These are phyloP conservation scores for Fusarium sulawesiense DNA, from an alignment of 2,329 filamentous ascomycete species.

Conservation along the genomic window DNA sequence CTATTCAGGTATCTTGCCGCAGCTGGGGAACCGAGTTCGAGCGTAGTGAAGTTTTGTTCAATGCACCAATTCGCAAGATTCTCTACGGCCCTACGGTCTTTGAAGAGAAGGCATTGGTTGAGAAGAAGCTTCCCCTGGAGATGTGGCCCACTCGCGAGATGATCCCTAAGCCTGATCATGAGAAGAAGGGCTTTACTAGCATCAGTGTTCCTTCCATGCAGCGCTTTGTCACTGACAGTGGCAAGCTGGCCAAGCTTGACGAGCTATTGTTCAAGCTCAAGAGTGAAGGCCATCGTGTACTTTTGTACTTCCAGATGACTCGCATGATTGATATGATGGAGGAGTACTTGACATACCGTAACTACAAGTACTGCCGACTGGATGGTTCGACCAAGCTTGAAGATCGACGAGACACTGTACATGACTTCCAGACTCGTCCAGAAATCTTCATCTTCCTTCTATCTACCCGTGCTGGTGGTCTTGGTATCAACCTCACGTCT, in stretches of 20 bases:
- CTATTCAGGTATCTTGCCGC: slow-evolving; percentile 82
- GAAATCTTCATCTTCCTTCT: slow-evolving; percentile 98
- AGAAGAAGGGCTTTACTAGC: slow-evolving; percentile 87
- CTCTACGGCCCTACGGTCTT: slow-evolving; percentile 74
- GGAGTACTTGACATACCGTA: slow-evolving; percentile 97
- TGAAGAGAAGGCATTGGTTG: slow-evolving; percentile 80
- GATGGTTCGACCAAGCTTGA: slow-evolving; percentile 98
- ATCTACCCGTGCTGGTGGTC: slow-evolving; percentile 94
- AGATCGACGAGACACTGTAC: slow-evolving; percentile 94
- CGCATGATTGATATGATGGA: slow-evolving; percentile 99
- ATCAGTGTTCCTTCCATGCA: slow-evolving; percentile 96
- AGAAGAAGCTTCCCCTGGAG: slow-evolving; percentile 74
- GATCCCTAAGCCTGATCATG: slow-evolving; percentile 81
- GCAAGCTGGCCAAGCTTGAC: slow-evolving; percentile 93
- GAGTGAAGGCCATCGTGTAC: slow-evolving; percentile 89
- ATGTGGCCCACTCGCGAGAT: slow-evolving; percentile 72
- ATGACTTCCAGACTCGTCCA: slow-evolving; percentile 93
- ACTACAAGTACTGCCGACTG: slow-evolving; percentile 97
- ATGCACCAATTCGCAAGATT: slow-evolving; percentile 76
- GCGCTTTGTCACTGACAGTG: slow-evolving; percentile 96
- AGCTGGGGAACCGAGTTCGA: slow-evolving; percentile 74
- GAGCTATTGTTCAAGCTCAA: slow-evolving; percentile 89
- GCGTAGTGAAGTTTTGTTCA: slow-evolving; percentile 82
- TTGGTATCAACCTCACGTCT: slow-evolving; percentile 96
- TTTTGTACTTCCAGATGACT: slow-evolving; percentile 99